Evolutionary conservation across 139 green algal species (phyloP).

Genomic region (Zygnema circumcarinatum): DNA sequence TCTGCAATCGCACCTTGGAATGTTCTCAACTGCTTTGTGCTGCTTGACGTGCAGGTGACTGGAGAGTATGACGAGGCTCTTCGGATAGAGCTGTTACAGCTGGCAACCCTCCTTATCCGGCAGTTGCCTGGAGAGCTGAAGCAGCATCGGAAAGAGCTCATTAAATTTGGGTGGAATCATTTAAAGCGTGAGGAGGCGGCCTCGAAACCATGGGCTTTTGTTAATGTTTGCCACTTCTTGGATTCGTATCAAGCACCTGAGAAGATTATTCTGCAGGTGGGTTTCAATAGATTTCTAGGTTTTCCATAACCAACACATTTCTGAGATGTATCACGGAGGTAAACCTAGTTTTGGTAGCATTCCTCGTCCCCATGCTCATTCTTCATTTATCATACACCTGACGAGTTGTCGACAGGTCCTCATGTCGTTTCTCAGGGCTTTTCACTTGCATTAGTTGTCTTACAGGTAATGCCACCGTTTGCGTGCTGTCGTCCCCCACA

Average conservation of each 20-base stretch:
- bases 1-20: no score
- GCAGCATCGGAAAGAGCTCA: constrained; percentile 81
- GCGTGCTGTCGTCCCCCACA: no score
- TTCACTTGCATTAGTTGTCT: no score
- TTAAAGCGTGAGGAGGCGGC: constrained; percentile 84
- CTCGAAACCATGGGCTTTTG: constrained; percentile 83
- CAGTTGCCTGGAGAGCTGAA: constrained; percentile 65
- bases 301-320: not conserved
- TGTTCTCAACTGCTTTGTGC: no score
- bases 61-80: constrained; percentile 69
- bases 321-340: not conserved
- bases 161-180: constrained; percentile 91
- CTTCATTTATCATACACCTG: no score
- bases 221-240: constrained; percentile 89
- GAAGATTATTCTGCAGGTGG: constrained; percentile 80
- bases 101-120: constrained; percentile 80
- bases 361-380: not conserved
- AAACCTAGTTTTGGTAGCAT: not conserved
- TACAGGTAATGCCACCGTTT: no score
- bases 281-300: constrained; percentile 12
- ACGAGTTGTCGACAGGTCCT: no score
- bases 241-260: constrained; percentile 78
- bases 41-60: constrained; percentile 28
- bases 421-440: no score
- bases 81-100: constrained; percentile 82